These are phyloP conservation scores for Suillus spraguei DNA, from an alignment of 768 basidiomycete species.

Conservation along the genomic window DNA sequence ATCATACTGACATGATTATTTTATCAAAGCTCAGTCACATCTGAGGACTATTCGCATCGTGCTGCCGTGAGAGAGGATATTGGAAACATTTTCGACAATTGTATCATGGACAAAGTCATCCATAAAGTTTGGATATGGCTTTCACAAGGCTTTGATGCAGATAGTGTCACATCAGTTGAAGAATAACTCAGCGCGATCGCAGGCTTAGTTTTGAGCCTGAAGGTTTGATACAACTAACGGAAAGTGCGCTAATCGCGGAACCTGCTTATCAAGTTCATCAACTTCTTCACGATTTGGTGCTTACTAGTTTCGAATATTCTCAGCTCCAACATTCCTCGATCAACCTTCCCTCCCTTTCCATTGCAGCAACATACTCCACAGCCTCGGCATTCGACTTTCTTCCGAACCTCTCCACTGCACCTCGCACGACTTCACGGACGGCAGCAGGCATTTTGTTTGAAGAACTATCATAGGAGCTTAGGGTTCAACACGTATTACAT, in stretches of 20 bases:
- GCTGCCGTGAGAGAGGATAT: too few species aligned
- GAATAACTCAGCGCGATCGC: too few species aligned
- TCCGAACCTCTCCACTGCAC: constrained; percentile 52
- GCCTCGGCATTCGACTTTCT: constrained; percentile 54
- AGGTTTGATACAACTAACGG: not conserved
- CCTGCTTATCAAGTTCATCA: not conserved
- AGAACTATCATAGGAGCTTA: constrained; percentile 54
- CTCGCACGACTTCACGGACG: constrained; percentile 72
- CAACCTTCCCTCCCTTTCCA: constrained; percentile 71
- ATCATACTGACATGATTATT: too few species aligned
- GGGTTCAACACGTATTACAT: constrained; percentile 9
- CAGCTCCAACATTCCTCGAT: constrained; percentile 89
- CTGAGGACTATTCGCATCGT: too few species aligned
- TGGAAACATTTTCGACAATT: too few species aligned
- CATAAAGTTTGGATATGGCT: too few species aligned
- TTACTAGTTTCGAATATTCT: not conserved
- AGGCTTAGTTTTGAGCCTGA: not conserved
- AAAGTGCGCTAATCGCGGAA: not conserved
- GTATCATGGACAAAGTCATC: too few species aligned
- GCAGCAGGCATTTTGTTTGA: constrained; percentile 95
- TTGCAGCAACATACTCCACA: constrained; percentile 56
- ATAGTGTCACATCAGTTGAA: too few species aligned
- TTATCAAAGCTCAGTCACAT: too few species aligned
- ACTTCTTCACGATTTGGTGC: not conserved
- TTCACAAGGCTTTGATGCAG: too few species aligned